Evolutionary conservation across 768 basidiomycete genomes (phyloP), one percentile per base, ranked within the genome.

Genomic region (Serendipita sp.): DNA sequence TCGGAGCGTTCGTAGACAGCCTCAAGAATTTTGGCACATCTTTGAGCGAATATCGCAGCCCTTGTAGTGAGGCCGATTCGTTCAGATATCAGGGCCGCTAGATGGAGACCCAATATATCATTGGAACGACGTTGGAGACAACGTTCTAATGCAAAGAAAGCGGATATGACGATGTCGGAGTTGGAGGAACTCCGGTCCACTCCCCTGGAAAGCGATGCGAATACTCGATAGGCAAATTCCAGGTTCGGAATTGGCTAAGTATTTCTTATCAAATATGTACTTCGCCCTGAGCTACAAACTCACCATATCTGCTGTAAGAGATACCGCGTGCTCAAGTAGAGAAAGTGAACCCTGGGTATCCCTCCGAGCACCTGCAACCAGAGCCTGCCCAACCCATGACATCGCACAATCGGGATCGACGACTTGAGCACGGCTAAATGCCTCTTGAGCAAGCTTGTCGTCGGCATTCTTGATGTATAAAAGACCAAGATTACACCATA

Each of bases 401-500:
- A 85, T 70, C 0, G 87, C 80, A 74, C 86, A 87, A 70, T 98
- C 95, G 4, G 95, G 91, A 76, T 98, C 93, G 48, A 93, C 79
- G 16, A 87, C 85, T 72, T 97, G 96, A 8, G 94, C 92, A 65
- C 85, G 85, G 70, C 85, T 80, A 69, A 99, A 83, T 1, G 89
- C 86, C 70, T 93, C 85, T 68, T 86, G 87, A 0, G 95, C 91
- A 37, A 98, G 77, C 60, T 92, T 88, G 1, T 79, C 69, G 73
- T 98, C 95, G 24, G 79, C 78, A 68, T 94, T 79, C 64, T 87
- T 76, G 30, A 93, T 78, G 74, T 91, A 98, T 45, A 99, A 77
- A 38, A 97, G 76, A 1, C 94, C 96, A 5, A 98, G 79, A 70
- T 86, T 91, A 1, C 87, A 81, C 96, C 96, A 98, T 0, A 85